A percentile compares a stretch with the other conserved stretches of the same genome.
Conservation (phyloP, 208 protist species). For the Trichomonas vaginalis region DNA sequence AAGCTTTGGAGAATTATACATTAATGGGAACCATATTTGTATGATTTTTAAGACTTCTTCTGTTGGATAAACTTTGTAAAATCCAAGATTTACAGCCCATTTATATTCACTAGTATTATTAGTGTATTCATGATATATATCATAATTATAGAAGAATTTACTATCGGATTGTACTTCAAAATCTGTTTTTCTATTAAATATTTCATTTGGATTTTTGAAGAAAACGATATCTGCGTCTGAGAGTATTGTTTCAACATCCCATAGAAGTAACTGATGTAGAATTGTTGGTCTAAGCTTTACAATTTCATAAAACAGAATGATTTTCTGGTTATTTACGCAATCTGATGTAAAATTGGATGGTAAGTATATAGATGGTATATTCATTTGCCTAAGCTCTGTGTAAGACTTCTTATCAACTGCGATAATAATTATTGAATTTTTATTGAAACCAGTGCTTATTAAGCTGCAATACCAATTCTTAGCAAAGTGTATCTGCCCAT, state of each 20-base stretch:
- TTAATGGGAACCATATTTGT: neutral
- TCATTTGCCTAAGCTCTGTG: neutral
- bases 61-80: constrained; percentile 2
- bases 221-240: neutral
- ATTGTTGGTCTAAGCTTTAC: neutral
- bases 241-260: neutral
- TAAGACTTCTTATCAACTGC: neutral
- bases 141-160: neutral
- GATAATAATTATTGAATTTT: neutral
- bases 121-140: neutral
- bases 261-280: neutral
- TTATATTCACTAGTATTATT: neutral
- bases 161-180: neutral
- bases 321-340: neutral
- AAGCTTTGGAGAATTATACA: neutral
- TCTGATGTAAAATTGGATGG: neutral
- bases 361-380: neutral
- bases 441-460: neutral
- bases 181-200: neutral
- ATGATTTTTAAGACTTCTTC: neutral
- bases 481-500: neutral
- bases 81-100: neutral
- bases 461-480: neutral
- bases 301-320: neutral
- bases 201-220: neutral